Evolutionary conservation across 2,329 filamentous ascomycete species (phyloP).

Genomic region (Paramyrothecium roridum): DNA sequence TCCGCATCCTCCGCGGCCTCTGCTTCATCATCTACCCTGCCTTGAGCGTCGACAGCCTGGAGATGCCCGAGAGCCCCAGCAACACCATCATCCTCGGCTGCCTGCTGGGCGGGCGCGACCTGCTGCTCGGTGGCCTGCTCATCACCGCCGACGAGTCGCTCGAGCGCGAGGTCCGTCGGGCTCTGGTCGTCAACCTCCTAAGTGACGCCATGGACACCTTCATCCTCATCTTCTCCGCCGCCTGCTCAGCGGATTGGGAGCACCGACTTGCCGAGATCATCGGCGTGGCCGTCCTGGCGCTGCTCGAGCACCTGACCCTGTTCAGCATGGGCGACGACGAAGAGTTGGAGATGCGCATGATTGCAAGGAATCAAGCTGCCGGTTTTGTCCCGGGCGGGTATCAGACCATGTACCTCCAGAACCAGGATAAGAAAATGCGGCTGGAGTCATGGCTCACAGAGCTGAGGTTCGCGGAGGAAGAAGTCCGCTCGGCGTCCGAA

Average conservation of each 20-base stretch:
- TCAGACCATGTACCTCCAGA: conserved; percentile 10
- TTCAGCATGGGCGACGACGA: conserved; percentile 28
- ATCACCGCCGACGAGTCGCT: conserved; percentile 17
- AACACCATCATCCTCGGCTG: conserved; percentile 24
- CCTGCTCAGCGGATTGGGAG: conserved; percentile 22
- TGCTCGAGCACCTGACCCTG: conserved; percentile 27
- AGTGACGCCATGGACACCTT: conserved; percentile 30
- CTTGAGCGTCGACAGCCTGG: conserved; percentile 24
- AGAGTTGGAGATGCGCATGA: conserved; percentile 7
- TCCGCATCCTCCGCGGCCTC: conserved; percentile 4
- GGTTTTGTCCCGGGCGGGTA: conserved; percentile 6
- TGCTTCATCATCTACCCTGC: conserved; percentile 4
- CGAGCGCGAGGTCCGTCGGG: conserved; percentile 23
- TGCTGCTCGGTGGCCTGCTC: conserved; percentile 24
- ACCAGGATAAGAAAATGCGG: conserved; percentile 24
- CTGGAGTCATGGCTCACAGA: conserved; percentile 28
- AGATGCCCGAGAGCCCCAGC: conserved; percentile 17
- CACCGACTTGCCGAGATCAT: conserved; percentile 23
- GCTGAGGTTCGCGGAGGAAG: conserved; percentile 9
- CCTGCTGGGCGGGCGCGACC: conserved; percentile 26
- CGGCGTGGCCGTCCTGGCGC: conserved; percentile 23
- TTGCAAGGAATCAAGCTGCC: background rate
- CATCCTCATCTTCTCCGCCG: conserved; percentile 28
- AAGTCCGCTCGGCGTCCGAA: background rate
- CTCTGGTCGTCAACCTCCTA: conserved; percentile 24